Base-by-base conservation (phyloP, 2,329 filamentous ascomycete species). In the Hymenoscyphus linearis region DNA sequence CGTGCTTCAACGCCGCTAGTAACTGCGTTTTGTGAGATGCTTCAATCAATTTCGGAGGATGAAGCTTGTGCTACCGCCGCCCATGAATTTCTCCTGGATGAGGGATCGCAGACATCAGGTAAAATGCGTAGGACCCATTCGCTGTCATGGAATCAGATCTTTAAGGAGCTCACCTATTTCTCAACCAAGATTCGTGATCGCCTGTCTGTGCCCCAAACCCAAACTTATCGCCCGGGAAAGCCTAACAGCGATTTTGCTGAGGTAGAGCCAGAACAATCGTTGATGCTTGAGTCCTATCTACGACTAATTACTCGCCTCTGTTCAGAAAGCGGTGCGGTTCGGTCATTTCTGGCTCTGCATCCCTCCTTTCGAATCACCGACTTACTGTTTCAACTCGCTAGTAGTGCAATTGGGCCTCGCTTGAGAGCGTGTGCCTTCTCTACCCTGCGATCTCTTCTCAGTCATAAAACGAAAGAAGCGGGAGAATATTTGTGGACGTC, bases 221-320 rank as follows among this genome's bases (percentile, higher is more conserved):
- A 82, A 14, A 73, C 81, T 16, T 82, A 84, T 68, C 81, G 86
- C 63, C 74, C 81, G 59, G 81, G 82, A 54, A 88, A 90, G 72
- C 78, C 84, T 53, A 78, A 83, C 52, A 79, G 79, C 18, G 86
- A 89, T 52, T 82, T 88, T 63, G 86, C 91, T 63, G 92, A 96
- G 72, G 81, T 82, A 31, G 93, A 97, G 72, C 90, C 92, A 3
- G 96, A 99, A 74, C 96, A 91, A 47, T 87, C 89, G n/a, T 90
- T 96, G 76, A 97, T 99, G 91, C 81, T 99, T 31, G 92, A 97
- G 72, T 93, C 91, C 68, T 98, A 98, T 73, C 80, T 99, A 58
- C 86, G 93, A 34, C 82, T 99, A 4, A 89, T 96, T 68, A 85
- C 91, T 3, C 91, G 96, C 73, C 79, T 99, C 10, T 87, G 88